Evolutionary conservation across 1,284 basidiomycete species (phyloP).

Genomic region (Schizopora paradoxa): DNA sequence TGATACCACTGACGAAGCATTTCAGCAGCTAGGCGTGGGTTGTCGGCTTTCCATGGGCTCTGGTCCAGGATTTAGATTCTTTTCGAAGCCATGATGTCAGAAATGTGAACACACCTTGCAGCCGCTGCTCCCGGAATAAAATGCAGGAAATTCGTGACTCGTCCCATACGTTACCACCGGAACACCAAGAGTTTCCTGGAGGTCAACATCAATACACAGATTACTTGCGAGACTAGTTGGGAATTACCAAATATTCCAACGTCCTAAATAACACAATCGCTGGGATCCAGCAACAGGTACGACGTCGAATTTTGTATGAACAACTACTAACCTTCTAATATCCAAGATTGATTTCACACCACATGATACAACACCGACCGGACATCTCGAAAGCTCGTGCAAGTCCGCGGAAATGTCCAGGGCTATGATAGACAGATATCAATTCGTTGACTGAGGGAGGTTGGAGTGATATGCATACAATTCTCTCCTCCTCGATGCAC

Average conservation of each 20-base stretch:
- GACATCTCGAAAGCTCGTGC: conserved; percentile 75
- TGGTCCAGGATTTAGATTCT: conserved; percentile 25
- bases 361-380: conserved; percentile 88
- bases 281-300: not conserved
- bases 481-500: conserved; percentile 91
- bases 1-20: conserved; percentile 56
- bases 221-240: not conserved
- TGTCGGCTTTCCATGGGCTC: conserved; percentile 66
- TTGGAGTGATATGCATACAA: conserved; percentile 38
- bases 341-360: conserved; percentile 96
- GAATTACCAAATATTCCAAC: conserved; percentile 82
- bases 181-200: conserved; percentile 92
- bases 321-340: conserved; percentile 60
- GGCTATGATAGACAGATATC: conserved; percentile 40
- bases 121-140: conserved; percentile 85
- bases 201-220: conserved; percentile 2
- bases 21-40: conserved; percentile 59
- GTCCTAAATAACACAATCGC: conserved; percentile 46
- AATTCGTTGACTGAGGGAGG: conserved; percentile 11
- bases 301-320: too few relatives aligned
- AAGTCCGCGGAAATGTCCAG: conserved; percentile 96
- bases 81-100: not conserved
- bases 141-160: conserved; percentile 86
- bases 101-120: conserved; percentile 52
- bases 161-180: conserved; percentile 81